These are phyloP conservation scores for Mrakia frigida DNA, from an alignment of 768 basidiomycete species.

Conservation along the genomic window DNA sequence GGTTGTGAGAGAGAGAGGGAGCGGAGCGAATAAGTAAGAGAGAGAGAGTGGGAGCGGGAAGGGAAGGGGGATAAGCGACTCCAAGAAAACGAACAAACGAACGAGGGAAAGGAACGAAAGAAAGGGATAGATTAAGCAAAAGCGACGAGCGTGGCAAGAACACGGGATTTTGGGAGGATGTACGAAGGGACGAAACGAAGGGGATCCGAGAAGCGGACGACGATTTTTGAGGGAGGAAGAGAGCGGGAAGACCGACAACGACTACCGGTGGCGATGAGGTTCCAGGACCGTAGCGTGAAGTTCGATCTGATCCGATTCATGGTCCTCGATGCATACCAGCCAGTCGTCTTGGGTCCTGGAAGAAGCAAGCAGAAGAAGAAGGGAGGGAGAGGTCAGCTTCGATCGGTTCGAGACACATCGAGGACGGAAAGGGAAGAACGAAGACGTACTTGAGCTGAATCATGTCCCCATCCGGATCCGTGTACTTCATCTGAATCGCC, in stretches of 20 bases:
- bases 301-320: constrained; percentile 23
- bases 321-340: constrained; percentile 19
- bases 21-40: background rate
- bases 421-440: background rate
- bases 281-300: constrained; percentile 17
- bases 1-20: background rate
- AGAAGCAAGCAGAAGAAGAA: background rate
- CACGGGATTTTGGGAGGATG: background rate
- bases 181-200: background rate
- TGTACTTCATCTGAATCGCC: constrained; percentile 25
- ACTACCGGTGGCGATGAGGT: background rate
- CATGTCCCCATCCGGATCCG: constrained; percentile 29
- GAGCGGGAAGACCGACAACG: no score
- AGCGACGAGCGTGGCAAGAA: background rate
- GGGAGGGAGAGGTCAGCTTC: background rate
- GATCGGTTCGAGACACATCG: background rate
- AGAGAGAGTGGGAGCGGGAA: background rate
- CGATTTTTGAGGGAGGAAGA: background rate
- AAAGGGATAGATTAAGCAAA: background rate
- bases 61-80: background rate
- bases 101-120: background rate
- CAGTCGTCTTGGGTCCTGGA: constrained; percentile 28
- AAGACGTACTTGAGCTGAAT: constrained; percentile 23
- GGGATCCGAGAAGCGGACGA: background rate
- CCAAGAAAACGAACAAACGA: background rate